A percentile compares a stretch with the other conserved stretches of the same genome.
Evolutionary conservation across 2,329 filamentous ascomycete species (phyloP).

Genomic region (Xylaria sp.): DNA sequence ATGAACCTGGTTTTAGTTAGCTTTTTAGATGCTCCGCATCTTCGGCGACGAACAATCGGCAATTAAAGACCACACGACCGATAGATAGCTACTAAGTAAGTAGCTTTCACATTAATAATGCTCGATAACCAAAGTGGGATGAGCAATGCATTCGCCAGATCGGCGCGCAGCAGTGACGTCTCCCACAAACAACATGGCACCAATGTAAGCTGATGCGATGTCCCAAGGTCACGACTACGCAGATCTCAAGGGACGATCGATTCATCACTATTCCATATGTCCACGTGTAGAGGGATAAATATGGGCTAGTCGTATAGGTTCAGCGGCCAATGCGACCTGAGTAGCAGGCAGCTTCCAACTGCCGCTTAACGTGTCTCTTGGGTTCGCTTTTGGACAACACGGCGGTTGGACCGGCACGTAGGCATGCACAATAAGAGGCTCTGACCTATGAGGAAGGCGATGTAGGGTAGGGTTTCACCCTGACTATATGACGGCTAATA

Average conservation of each 20-base stretch:
- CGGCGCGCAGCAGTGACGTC: constrained; percentile 17
- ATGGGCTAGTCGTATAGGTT: constrained; percentile 24
- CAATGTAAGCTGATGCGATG: constrained; percentile 18
- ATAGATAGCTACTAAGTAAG: no score
- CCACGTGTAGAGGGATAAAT: neutral
- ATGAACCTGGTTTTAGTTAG: constrained; percentile 23
- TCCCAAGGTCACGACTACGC: neutral
- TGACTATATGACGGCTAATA: constrained; percentile 46
- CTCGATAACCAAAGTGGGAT: constrained; percentile 24
- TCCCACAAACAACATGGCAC: constrained; percentile 18
- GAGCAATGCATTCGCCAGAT: constrained; percentile 18
- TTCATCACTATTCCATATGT: neutral
- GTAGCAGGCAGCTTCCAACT: constrained; percentile 31
- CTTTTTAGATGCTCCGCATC: neutral
- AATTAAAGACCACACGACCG: constrained; percentile 7
- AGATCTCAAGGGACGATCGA: constrained; percentile 4
- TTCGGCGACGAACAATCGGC: constrained; percentile 1
- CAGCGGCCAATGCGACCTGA: constrained; percentile 31
- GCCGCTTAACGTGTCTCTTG: constrained; percentile 36
- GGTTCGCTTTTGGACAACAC: constrained; percentile 28
- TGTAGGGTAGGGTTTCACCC: constrained; percentile 38
- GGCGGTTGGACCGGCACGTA: constrained; percentile 35
- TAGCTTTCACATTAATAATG: constrained; percentile 2
- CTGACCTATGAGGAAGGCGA: constrained; percentile 35
- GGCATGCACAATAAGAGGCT: constrained; percentile 30